Conservation (phyloP, 192 early-diverging fungal species). For the Lunasporangiospora selenospora region DNA sequence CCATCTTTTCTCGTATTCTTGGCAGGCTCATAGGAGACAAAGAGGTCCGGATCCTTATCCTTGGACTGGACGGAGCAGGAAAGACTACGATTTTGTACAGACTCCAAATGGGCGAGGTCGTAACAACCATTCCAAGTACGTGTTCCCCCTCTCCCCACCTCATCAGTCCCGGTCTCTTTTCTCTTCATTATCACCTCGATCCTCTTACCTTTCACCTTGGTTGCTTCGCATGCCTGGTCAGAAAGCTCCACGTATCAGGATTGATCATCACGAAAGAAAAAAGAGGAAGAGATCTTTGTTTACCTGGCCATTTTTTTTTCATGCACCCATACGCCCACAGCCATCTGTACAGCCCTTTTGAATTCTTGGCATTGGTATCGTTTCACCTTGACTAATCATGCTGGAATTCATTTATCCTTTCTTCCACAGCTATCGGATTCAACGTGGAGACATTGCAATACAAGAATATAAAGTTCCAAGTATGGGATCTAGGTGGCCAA, state of each 20-base stretch:
- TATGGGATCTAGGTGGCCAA: conserved; percentile 96
- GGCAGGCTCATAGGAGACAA: conserved; percentile 89
- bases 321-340: no score
- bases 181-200: no score
- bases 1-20: conserved; percentile 75
- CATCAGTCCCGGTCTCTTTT: no score
- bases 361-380: no score
- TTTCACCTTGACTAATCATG: neutral
- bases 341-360: no score
- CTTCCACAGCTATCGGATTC: conserved; percentile 69
- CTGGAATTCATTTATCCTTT: neutral
- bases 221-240: no score
- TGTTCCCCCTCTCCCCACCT: no score
- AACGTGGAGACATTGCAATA: conserved; percentile 94
- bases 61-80: conserved; percentile 95
- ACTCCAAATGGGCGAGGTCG: conserved; percentile 95
- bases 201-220: no score
- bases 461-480: conserved; percentile 99
- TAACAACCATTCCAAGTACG: conserved; percentile 95
- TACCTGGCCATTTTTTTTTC: no score
- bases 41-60: conserved; percentile 96
- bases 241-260: no score
- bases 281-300: no score
- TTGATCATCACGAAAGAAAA: no score
- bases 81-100: conserved; percentile 98